Evolutionary conservation across 2,329 filamentous ascomycete species (phyloP), one percentile per base, ranked within the genome.

Genomic region (Fusarium nematophilum): DNA sequence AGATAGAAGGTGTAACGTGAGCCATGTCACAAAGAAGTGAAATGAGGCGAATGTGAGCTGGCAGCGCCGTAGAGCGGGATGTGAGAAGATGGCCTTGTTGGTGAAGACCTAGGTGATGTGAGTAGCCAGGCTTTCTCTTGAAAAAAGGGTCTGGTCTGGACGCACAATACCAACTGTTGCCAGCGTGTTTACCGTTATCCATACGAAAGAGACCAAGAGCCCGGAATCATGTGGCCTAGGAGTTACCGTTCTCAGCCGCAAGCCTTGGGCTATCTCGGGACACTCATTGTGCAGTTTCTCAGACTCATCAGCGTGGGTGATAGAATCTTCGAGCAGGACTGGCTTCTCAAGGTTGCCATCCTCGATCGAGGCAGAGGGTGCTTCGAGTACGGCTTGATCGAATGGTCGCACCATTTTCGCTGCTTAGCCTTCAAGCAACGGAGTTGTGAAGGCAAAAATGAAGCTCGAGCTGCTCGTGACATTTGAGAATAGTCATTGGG

Each of bases 71-170:
- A 82, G 13, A 83, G 26, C 11, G 2, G 33, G 82, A 58, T 88
- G 83, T 18, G 83, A 83, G 76, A 90, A 90, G 72, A 90, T 88
- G 59, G 82, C 83, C 73, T 90, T 90, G 76, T 90, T 90, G 34
- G 85, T 87, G 70, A 90, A 90, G 68, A 90, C 85, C 86, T 88
- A 9, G 18, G 50, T 44, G 37, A 21, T 52, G 47, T 62, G 47
- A 67, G 59, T 23, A 21, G 6, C 4, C 21, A 21, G 21, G 21
- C 6, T 21, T 21, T 6, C 21, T 21, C 21, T 21, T 21, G 14
- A 18, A 11, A 5, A 10, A 8, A 3, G 14, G 11, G 23, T 10
- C 8, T 5, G 6, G 5, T 5, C 8, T n/a, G 18, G 15, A 11
- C 33, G 18, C n/a, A 46, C 33, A 38, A 47, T 47, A 10, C 44